These are phyloP conservation scores for Aspergillus intermedius DNA, from an alignment of 2,329 filamentous ascomycete species.

Conservation along the genomic window DNA sequence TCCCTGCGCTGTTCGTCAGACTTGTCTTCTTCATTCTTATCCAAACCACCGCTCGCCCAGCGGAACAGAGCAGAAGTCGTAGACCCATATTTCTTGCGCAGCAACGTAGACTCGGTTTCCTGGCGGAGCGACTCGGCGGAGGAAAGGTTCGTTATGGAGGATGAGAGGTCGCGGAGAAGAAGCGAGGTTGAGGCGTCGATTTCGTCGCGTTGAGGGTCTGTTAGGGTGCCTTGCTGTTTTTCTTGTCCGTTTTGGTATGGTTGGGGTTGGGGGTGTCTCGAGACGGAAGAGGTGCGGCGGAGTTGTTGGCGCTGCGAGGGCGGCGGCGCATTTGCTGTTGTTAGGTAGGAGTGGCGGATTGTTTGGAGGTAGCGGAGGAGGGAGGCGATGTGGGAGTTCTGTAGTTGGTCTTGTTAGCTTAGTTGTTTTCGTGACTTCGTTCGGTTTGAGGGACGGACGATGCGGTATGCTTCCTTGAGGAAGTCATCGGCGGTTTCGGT, in stretches of 20 bases:
- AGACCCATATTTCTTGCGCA: slow-evolving; percentile 62
- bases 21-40: slow-evolving; percentile 42
- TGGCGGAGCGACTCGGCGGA: slow-evolving; percentile 77
- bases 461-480: slow-evolving; percentile 86
- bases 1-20: slow-evolving; percentile 63
- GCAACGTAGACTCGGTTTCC: slow-evolving; percentile 63
- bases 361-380: slow-evolving; percentile 73
- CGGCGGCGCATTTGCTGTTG: slow-evolving; percentile 62
- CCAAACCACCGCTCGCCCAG: slow-evolving; percentile 50
- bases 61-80: slow-evolving; percentile 51
- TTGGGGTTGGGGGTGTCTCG: slow-evolving; percentile 22
- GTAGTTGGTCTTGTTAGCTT: slow-evolving; percentile 4
- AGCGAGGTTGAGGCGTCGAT: slow-evolving; percentile 83
- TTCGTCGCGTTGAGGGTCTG: slow-evolving; percentile 73
- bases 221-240: slow-evolving; percentile 42
- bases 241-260: slow-evolving; percentile 31
- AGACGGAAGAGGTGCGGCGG: slow-evolving; percentile 12
- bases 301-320: slow-evolving; percentile 32
- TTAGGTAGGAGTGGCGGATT: slow-evolving; percentile 86
- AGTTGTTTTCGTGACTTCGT: not conserved
- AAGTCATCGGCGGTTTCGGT: slow-evolving; percentile 65
- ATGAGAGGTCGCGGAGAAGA: slow-evolving; percentile 77
- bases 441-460: slow-evolving; percentile 48
- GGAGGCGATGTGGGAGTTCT: slow-evolving; percentile 80
- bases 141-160: slow-evolving; percentile 69